phyloP scores from a whole-genome alignment of 441 rosid genomes.

The Lagerstroemia fauriei region DNA sequence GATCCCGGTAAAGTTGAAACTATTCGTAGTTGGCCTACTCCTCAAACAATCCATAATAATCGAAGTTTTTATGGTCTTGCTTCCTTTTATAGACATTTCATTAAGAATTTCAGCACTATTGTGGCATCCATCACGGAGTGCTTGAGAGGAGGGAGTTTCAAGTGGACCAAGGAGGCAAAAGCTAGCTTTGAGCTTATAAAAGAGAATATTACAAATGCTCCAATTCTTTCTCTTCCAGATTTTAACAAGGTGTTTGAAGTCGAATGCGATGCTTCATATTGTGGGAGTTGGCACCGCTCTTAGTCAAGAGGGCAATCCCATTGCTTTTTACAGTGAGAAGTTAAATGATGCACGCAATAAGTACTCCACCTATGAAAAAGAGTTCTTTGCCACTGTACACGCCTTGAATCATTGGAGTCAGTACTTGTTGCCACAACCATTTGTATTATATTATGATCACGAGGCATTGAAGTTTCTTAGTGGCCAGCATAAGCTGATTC shows the following conservation, averaged over 20 bases:
- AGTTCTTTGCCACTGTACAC: background rate
- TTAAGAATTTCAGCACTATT: slow-evolving; percentile 1
- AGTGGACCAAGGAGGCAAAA: background rate
- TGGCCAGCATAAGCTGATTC: slow-evolving; percentile 15
- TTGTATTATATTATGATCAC: background rate
- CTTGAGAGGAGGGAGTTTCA: background rate
- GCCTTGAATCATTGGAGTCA: background rate
- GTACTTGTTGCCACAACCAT: background rate
- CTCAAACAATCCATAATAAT: too few species aligned
- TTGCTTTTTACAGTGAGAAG: slow-evolving; percentile 4
- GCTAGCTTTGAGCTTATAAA: background rate
- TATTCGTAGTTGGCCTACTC: too few species aligned
- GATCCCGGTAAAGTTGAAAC: too few species aligned
- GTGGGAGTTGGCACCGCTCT: background rate
- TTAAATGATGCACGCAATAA: background rate
- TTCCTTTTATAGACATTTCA: too few species aligned
- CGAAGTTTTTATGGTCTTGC: too few species aligned
- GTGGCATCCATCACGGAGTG: background rate
- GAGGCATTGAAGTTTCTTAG: slow-evolving; percentile 8
- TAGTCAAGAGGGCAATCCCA: background rate
- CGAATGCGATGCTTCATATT: slow-evolving; percentile 6
- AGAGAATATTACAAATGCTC: background rate
- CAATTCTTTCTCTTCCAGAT: background rate
- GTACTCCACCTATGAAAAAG: slow-evolving; percentile 10
- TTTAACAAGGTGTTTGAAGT: background rate